Base-by-base conservation (phyloP, 2,329 filamentous ascomycete species). In the Corynespora cassiicola region DNA sequence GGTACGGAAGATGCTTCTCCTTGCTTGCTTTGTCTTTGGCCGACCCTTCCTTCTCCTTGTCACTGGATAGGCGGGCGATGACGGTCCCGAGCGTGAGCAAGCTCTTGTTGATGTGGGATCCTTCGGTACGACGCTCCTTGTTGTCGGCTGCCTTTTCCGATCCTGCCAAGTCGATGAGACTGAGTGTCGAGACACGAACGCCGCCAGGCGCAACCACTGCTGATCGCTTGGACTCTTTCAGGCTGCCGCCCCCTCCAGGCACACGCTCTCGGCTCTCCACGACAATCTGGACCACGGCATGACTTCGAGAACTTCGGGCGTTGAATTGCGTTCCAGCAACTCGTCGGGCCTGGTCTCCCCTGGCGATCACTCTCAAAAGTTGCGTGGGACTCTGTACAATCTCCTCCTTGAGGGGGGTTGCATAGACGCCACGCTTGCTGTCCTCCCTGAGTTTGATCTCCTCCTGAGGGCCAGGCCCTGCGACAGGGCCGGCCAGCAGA, bases 311-410 rank as follows among this genome's bases (percentile, higher is more conserved):
- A 74, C 92, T 97, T 56, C 92, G 85, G 14, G 91, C 82, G 63
- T 99, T 99, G 78, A 95, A 99, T 61, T 99, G 94, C 0, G 94
- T 99, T 66, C 91, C 96, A 41, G 90, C 90, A 2, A 90, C 95
- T 57, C 91, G 80, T 58, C 94, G 82, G 16, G 91, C 90, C 63
- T 95, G 85, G 65, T 99, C 94, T 60, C 94, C 94, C 39, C 92
- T 82, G 23, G 94, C 91, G 66, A 99, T 99, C 17, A 99, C 94
- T 54, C 94, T 84, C 27, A 99, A 75, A 18, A 99, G 79, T 66
- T 99, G 94, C 0, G 94, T 97, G 2, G 94, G 94, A 55, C 91
- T 96, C 70, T 99, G 94, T 19, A 99, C 94, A 56, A 99, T 99
- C 66, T 99, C 94, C 70, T 99, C 94, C 68, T 96, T 97, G 45